Percentiles rank a stretch among this genome's conserved stretches.
Conservation (phyloP, 2,329 filamentous ascomycete species). For the Clathrospora elynae region DNA sequence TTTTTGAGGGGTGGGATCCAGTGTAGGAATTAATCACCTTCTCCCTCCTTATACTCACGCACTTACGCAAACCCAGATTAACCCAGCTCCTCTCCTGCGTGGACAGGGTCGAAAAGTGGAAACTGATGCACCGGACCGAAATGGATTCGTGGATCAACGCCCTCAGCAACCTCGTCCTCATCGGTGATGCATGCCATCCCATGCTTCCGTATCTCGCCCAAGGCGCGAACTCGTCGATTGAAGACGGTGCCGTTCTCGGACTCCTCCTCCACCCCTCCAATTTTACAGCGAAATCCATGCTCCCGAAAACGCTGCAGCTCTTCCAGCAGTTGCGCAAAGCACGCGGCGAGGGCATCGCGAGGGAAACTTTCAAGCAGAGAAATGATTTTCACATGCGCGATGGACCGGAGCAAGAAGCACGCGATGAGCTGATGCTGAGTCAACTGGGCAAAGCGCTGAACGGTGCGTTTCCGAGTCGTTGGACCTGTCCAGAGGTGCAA, state of each 20-base stretch:
- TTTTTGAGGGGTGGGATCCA: conserved; percentile 70
- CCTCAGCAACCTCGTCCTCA: conserved; percentile 63
- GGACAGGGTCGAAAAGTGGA: conserved; percentile 70
- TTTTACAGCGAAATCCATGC: conserved; percentile 20
- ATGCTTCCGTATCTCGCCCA: conserved; percentile 46
- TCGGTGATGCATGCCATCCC: conserved; percentile 42
- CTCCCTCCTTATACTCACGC: conserved; percentile 34
- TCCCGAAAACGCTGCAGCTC: conserved; percentile 49
- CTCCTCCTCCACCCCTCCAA: conserved; percentile 52
- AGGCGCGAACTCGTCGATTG: conserved; percentile 68
- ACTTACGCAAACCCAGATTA: conserved; percentile 19
- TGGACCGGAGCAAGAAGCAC: conserved; percentile 61
- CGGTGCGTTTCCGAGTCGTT: conserved; percentile 66
- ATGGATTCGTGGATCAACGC: conserved; percentile 46
- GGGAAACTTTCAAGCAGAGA: conserved; percentile 63
- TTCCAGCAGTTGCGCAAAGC: conserved; percentile 56
- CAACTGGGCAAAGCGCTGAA: conserved; percentile 58
- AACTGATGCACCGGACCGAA: conserved; percentile 61
- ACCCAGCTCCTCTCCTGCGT: conserved; percentile 51
- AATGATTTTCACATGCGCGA: conserved; percentile 51
- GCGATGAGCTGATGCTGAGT: conserved; percentile 63
- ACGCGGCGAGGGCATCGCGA: conserved; percentile 61
- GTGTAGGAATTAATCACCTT: conserved; percentile 51
- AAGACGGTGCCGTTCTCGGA: conserved; percentile 70
- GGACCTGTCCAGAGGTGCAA: conserved; percentile 51